Percentiles rank a stretch among this genome's conserved stretches.
Conservation (phyloP, 2,329 filamentous ascomycete species). For the Talaromyces atroroseus region DNA sequence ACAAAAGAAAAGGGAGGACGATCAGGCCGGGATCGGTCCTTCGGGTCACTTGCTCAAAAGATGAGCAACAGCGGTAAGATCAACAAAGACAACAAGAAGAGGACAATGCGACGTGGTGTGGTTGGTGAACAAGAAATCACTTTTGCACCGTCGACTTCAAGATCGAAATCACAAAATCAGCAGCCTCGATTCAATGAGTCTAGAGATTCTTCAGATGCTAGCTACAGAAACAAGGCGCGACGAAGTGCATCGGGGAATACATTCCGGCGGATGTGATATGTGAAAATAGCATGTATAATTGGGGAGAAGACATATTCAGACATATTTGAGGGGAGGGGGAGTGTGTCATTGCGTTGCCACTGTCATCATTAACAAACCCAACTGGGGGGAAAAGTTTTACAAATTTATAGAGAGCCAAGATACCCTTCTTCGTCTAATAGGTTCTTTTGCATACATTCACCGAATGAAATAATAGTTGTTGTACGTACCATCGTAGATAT, state of each 20-base stretch:
- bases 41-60: conserved; percentile 51
- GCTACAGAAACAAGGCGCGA: conserved; percentile 35
- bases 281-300: neutral
- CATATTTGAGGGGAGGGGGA: too few relatives aligned
- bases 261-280: conserved; percentile 25
- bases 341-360: too few relatives aligned
- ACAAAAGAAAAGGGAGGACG: conserved; percentile 15
- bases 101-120: conserved; percentile 23
- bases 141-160: conserved; percentile 47
- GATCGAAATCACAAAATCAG: neutral
- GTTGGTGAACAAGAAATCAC: conserved; percentile 54
- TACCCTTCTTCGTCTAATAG: neutral
- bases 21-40: conserved; percentile 49
- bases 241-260: conserved; percentile 47
- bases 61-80: conserved; percentile 29
- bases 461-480: neutral
- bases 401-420: neutral
- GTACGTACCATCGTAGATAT: neutral
- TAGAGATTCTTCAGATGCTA: conserved; percentile 19
- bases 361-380: too few relatives aligned
- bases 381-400: neutral
- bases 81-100: neutral
- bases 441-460: neutral
- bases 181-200: neutral
- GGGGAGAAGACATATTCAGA: neutral